Conservation (phyloP, 257 asterid genomes). For the Linaria vulgaris region DNA sequence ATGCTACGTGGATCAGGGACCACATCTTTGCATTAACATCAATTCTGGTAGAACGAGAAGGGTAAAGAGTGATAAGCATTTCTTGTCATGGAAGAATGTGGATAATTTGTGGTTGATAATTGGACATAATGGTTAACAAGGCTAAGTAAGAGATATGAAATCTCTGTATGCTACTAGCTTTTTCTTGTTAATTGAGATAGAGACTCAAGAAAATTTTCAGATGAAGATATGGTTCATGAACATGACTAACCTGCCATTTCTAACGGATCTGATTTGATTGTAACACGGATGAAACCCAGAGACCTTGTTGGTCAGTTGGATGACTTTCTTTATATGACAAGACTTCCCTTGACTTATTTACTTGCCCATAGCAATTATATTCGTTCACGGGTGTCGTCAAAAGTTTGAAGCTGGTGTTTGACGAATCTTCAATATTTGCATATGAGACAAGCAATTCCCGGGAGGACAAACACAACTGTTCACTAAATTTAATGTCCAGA, state of each 20-base stretch:
- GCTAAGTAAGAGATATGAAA: not conserved
- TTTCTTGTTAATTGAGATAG: not conserved
- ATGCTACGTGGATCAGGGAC: not conserved
- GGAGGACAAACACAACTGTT: not conserved
- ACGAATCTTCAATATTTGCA: not conserved
- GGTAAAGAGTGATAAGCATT: not conserved
- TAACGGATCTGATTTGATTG: not conserved
- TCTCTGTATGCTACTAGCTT: not conserved
- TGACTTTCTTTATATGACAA: too few relatives aligned
- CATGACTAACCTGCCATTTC: not conserved
- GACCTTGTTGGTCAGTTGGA: not conserved
- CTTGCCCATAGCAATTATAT: not conserved
- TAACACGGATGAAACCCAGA: not conserved
- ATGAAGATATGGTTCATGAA: not conserved
- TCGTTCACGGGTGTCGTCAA: not conserved
- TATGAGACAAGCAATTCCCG: not conserved
- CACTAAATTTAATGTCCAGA: too few relatives aligned
- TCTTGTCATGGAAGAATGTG: not conserved
- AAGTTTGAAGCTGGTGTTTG: not conserved
- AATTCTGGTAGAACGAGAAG: not conserved
- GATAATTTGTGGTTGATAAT: not conserved
- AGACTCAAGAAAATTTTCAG: not conserved
- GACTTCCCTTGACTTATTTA: not conserved
- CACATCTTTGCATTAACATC: not conserved
- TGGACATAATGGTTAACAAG: not conserved